phyloP scores from a whole-genome alignment of 2,329 filamentous ascomycete genomes.

The Venturiaceae sp. region DNA sequence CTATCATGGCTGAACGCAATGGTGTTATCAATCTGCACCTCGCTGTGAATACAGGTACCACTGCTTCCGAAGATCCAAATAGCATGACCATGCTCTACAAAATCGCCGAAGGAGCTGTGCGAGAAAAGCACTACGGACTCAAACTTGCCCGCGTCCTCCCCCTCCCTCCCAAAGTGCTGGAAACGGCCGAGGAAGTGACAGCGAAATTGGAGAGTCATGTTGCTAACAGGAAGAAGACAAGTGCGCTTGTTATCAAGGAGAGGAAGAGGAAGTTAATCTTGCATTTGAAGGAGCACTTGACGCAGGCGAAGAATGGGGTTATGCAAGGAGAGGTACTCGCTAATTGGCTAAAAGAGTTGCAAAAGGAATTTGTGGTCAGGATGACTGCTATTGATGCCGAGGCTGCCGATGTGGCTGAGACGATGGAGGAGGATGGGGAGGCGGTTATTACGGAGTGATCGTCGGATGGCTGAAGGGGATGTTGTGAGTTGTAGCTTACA shows the following conservation, averaged over 20 bases:
- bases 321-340: conserved; percentile 56
- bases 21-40: conserved; percentile 81
- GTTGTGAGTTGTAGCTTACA: too few relatives aligned
- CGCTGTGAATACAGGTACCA: conserved; percentile 46
- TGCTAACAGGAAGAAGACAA: conserved; percentile 48
- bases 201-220: conserved; percentile 48
- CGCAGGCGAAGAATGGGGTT: conserved; percentile 54
- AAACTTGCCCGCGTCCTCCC: conserved; percentile 66
- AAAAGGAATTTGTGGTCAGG: conserved; percentile 61
- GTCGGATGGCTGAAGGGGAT: neutral
- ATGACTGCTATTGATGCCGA: conserved; percentile 56
- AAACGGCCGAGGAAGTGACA: conserved; percentile 58
- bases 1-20: conserved; percentile 61
- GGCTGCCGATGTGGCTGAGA: neutral
- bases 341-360: conserved; percentile 55
- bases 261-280: conserved; percentile 65
- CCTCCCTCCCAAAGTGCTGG: conserved; percentile 57
- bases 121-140: conserved; percentile 74
- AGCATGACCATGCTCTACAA: conserved; percentile 82
- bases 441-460: neutral
- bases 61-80: conserved; percentile 12
- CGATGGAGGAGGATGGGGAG: conserved; percentile 1
- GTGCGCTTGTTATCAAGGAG: conserved; percentile 47
- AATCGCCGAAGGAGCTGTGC: conserved; percentile 59
- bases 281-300: conserved; percentile 60